These are phyloP conservation scores for Quercus variabilis DNA, from an alignment of 306 rosid genomes.

Conservation along the genomic window DNA sequence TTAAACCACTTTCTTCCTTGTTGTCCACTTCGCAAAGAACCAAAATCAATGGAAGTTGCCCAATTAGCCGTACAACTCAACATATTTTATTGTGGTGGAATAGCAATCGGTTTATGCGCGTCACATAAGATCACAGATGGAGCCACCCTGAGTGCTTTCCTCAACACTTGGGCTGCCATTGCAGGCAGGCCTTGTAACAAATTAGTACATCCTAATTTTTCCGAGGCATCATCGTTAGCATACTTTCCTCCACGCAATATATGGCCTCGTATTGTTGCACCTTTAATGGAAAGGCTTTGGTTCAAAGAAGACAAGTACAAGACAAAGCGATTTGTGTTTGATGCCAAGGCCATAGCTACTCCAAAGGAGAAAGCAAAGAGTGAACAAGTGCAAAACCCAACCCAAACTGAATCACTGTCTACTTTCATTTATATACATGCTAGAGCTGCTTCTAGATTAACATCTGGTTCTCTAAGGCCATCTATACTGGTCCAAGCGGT, in stretches of 20 bases:
- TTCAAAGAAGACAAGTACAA: constrained; percentile 27
- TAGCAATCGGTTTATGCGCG: constrained; percentile 37
- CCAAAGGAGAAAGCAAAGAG: constrained; percentile 21
- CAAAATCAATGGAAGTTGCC: constrained; percentile 8
- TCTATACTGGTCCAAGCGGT: neutral
- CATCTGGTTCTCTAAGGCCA: neutral
- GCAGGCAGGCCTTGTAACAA: constrained; percentile 8
- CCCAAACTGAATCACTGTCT: constrained; percentile 33
- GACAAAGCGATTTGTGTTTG: constrained; percentile 39
- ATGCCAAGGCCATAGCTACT: constrained; percentile 15
- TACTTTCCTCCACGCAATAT: constrained; percentile 36
- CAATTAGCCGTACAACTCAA: constrained; percentile 41
- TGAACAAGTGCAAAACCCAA: constrained; percentile 22
- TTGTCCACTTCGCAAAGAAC: constrained; percentile 28
- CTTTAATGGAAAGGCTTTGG: constrained; percentile 13
- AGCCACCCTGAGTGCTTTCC: constrained; percentile 16
- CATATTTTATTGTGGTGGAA: constrained; percentile 46
- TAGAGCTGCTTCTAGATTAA: neutral
- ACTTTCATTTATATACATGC: constrained; percentile 39
- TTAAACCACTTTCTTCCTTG: constrained; percentile 36
- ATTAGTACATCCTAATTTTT: constrained; percentile 29
- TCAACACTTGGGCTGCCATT: constrained; percentile 43
- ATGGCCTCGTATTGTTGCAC: constrained; percentile 15
- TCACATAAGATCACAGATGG: constrained; percentile 50
- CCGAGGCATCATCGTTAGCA: constrained; percentile 6